Evolutionary conservation across 768 basidiomycete genomes (phyloP), one percentile per base, ranked within the genome.

Genomic region (Serendipita vermifera): DNA sequence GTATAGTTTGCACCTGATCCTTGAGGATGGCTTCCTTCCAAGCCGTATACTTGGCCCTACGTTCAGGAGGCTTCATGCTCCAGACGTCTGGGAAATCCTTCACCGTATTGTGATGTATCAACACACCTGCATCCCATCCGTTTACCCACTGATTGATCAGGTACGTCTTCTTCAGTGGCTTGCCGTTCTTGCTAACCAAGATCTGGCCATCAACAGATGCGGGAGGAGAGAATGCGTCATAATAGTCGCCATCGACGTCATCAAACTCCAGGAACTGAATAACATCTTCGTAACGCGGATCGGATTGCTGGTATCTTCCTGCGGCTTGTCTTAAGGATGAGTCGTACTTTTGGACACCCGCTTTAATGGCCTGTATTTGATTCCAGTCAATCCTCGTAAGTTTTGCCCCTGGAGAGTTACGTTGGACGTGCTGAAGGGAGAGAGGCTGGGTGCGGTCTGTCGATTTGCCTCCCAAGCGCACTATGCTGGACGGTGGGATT

Each of bases 391-490:
- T 39, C 9, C 46, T 15, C 9, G 15, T 51, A 29, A 51, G 27
- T 29, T 26, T 51, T 15, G 9, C 24, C 32, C 9, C 24, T 7
- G 7, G 17, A 7, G 5, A 15, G 5, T 27, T 20, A 7, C 32
- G 17, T 31, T 51, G 46, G 9, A 36, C n/a, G 0, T 71, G 72
- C 5, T 66, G 67, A 2, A 84, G 63, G 3, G 71, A 62, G 24
- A 84, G 65, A 0, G 68, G 65, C 36, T 73, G 74, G 0, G 80
- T 80, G 0, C 69, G 60, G 0, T 67, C 0, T 3, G 75, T 78
- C 0, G 75, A 74, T 59, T 83, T 82, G 7, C 82, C 75, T 5
- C 75, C 73, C 0, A 85, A 67, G 0, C 83, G 75, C 31, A 83
- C 76, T 54, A 86, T 77, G 29, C 65, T 70, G 0, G 39, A 7